phyloP scores from a whole-genome alignment of 257 asterid species.

The Nyctanthes arbortristis region DNA sequence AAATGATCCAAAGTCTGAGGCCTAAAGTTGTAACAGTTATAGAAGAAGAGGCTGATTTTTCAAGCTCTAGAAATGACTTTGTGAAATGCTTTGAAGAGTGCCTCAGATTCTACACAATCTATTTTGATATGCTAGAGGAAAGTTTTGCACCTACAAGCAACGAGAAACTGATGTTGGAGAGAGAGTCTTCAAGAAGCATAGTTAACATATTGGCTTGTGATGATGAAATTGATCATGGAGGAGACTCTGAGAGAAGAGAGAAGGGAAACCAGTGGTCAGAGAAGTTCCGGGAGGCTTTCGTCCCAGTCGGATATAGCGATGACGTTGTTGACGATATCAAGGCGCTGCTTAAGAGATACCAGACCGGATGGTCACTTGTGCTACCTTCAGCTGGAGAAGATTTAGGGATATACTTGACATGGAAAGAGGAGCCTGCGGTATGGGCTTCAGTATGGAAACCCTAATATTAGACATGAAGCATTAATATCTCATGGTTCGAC shows the following conservation, averaged over 20 bases:
- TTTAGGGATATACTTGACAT: conserved; percentile 61
- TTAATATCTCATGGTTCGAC: too few relatives aligned
- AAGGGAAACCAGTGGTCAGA: conserved; percentile 70
- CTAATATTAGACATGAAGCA: conserved; percentile 2
- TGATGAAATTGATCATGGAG: conserved; percentile 30
- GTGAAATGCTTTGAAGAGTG: conserved; percentile 73
- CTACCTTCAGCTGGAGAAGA: conserved; percentile 29
- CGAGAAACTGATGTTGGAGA: conserved; percentile 74
- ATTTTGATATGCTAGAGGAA: conserved; percentile 79
- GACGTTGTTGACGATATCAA: conserved; percentile 76
- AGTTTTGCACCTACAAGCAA: conserved; percentile 70
- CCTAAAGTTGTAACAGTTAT: conserved; percentile 74
- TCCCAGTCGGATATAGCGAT: conserved; percentile 45
- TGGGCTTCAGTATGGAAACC: conserved; percentile 97
- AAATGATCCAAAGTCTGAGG: conserved; percentile 39
- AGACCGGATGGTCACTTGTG: conserved; percentile 67
- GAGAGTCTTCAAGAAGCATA: conserved; percentile 72
- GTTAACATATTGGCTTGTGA: conserved; percentile 80
- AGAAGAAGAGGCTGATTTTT: conserved; percentile 83
- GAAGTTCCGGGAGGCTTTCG: conserved; percentile 48
- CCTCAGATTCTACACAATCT: conserved; percentile 65
- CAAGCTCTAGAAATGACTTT: conserved; percentile 42
- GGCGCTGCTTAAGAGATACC: conserved; percentile 75
- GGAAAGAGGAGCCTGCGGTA: conserved; percentile 82
- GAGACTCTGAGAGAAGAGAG: conserved; percentile 61